Evolutionary conservation across 768 basidiomycete species (phyloP).

Genomic region (Saitozyma podzolica): DNA sequence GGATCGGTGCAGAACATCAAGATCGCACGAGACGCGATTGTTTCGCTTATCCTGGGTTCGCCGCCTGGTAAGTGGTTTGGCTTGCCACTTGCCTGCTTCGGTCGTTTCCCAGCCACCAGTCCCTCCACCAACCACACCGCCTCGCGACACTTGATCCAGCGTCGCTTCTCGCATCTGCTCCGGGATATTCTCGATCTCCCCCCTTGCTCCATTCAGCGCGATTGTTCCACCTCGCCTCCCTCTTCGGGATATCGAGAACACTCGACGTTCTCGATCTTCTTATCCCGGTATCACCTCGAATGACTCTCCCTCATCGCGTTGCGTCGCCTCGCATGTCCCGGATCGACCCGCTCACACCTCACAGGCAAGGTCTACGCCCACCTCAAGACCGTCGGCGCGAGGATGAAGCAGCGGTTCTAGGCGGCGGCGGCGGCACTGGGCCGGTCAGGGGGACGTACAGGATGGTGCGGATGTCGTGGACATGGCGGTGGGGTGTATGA

Average conservation of each 20-base stretch:
- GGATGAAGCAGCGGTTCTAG: slow-evolving; percentile 86
- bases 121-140: too few species aligned
- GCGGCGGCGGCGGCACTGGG: not conserved
- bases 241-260: too few species aligned
- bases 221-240: too few species aligned
- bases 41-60: slow-evolving; percentile 89
- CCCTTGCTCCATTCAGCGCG: not conserved
- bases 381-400: slow-evolving; percentile 81
- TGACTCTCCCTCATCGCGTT: too few species aligned
- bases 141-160: too few species aligned
- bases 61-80: slow-evolving; percentile 78
- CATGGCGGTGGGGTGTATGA: too few species aligned
- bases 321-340: not conserved
- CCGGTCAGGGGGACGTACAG: not conserved
- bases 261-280: too few species aligned
- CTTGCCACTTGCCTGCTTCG: not conserved
- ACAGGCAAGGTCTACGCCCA: slow-evolving; percentile 66
- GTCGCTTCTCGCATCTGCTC: not conserved
- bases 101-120: not conserved
- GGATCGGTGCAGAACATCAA: slow-evolving; percentile 99
- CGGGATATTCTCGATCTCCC: slow-evolving; percentile 2
- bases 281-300: too few species aligned
- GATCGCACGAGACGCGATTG: slow-evolving; percentile 92
- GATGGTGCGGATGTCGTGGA: not conserved
- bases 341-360: slow-evolving; percentile 18